Base-by-base conservation (phyloP, 805 yeast species). In the Starmerella cellae region DNA sequence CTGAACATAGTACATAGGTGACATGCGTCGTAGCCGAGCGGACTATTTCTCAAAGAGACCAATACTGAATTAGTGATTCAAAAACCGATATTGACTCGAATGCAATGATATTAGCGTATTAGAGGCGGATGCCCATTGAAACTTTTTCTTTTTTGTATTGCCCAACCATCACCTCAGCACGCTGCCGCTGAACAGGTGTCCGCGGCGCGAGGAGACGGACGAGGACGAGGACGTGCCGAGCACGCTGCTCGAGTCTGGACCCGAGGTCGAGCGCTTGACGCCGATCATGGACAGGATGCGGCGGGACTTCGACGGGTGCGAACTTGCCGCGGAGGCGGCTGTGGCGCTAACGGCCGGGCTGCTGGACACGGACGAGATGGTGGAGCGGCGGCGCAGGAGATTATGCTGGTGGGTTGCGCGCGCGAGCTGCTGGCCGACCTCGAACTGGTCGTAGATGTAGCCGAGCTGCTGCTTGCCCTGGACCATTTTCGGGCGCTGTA, bases 401-500 rank as follows among this genome's bases (percentile, higher is more conserved):
- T 37, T 37, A 5, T 42, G 42, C 23, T 37, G 42, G 20, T 19
- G 37, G 9, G 42, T 40, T 5, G 43, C 53, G 9, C 53, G 41
- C 4, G 55, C 51, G 14, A 54, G 48, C 46, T 54, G 58, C 43
- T 44, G 50, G 26, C 51, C 53, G 23, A 53, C 49, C 45, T 54
- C 58, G 38, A 59, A 46, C 46, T 58, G 60, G 38, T 54, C 56
- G 46, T 66, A 63, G 5, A 66, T 56, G 48, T 64, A 66, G 19
- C 52, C 53, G 41, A 55, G 59, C 47, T 66, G 70, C 29, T 49
- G 48, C 28, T 52, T 39, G n/a, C 59, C 62, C 51, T 66, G 68
- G 9, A 66, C 70, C 69, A 66, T 66, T 24, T 60, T 60, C 32
- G 61, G 57, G 28, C 70, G 51, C 50, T 66, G 70, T 34, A 60